These are phyloP conservation scores for Pichia phayaonensis DNA, from an alignment of 805 yeast species.

Conservation along the genomic window DNA sequence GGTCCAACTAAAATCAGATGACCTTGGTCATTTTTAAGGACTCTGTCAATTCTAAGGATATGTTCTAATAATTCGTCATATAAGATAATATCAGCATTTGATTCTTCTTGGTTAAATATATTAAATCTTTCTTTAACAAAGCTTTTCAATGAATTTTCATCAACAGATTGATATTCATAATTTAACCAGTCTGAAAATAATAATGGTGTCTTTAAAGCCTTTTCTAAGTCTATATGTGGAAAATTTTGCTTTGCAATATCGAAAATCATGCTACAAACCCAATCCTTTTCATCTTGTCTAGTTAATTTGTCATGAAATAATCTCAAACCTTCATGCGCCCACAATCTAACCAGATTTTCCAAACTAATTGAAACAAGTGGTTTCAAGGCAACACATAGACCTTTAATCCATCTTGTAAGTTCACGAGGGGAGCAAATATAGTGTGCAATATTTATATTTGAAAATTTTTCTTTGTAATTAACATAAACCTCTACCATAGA, in stretches of 20 bases:
- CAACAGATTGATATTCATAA: conserved; percentile 50
- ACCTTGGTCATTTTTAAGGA: conserved; percentile 78
- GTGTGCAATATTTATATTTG: conserved; percentile 38
- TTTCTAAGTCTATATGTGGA: conserved; percentile 34
- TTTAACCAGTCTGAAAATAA: conserved; percentile 73
- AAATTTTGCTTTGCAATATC: conserved; percentile 34
- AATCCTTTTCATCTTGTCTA: conserved; percentile 34
- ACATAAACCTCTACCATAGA: conserved; percentile 64
- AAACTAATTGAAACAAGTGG: conserved; percentile 26
- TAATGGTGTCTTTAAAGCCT: conserved; percentile 42
- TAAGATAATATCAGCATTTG: conserved; percentile 51
- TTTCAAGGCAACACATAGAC: conserved; percentile 40
- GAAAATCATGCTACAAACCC: conserved; percentile 38
- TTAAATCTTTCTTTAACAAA: conserved; percentile 59
- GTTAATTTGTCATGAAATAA: conserved; percentile 70
- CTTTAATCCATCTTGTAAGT: conserved; percentile 78
- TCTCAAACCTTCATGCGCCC: conserved; percentile 78
- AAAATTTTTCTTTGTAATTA: conserved; percentile 35
- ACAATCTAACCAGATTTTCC: conserved; percentile 47
- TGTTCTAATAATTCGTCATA: conserved; percentile 70
- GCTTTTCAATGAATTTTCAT: conserved; percentile 35
- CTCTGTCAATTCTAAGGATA: conserved; percentile 71
- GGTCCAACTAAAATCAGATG: conserved; percentile 83
- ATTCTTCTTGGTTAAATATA: conserved; percentile 73
- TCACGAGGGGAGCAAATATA: conserved; percentile 87